These are phyloP conservation scores for Theobroma cacao DNA, from an alignment of 345 rosid genomes.

Conservation along the genomic window DNA sequence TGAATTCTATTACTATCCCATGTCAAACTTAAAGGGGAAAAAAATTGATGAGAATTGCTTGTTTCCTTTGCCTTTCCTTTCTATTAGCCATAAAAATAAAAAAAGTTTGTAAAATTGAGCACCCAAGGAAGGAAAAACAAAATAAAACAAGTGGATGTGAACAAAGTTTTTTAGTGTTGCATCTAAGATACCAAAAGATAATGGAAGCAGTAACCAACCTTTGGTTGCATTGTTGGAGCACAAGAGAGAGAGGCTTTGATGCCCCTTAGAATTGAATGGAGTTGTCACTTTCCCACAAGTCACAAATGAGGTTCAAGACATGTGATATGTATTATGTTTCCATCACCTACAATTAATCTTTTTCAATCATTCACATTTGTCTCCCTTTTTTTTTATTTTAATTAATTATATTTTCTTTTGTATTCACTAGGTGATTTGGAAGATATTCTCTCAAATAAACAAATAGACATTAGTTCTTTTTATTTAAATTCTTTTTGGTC, in stretches of 20 bases:
- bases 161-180: background rate
- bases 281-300: background rate
- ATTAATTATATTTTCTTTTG: too few species aligned
- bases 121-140: background rate
- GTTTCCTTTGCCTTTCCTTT: too few species aligned
- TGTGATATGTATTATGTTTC: background rate
- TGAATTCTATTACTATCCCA: too few species aligned
- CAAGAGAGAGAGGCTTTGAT: background rate
- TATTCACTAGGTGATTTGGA: too few species aligned
- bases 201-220: background rate
- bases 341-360: background rate
- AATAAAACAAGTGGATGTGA: background rate
- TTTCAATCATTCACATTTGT: background rate
- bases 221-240: background rate
- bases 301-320: background rate
- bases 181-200: background rate
- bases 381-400: background rate
- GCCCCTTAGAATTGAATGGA: background rate
- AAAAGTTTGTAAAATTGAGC: background rate
- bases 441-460: too few species aligned
- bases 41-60: too few species aligned
- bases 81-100: too few species aligned
- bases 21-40: too few species aligned
- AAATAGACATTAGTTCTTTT: too few species aligned
- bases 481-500: too few species aligned